Evolutionary conservation across 2,329 filamentous ascomycete species (phyloP), one percentile per base, ranked within the genome.

Genomic region (Xylariaceae sp.): DNA sequence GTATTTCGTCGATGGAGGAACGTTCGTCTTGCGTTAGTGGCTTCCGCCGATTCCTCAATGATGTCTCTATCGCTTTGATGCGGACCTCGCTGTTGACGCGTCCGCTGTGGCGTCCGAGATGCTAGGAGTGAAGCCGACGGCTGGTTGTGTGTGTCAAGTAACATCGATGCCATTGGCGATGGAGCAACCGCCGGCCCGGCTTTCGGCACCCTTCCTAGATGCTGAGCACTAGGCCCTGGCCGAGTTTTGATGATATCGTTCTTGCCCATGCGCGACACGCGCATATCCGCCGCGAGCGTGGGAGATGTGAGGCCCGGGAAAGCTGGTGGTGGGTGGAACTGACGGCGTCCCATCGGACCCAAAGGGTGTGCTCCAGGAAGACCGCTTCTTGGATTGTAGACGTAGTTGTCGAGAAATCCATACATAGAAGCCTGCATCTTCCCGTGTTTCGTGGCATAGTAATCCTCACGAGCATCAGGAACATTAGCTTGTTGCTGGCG

Each of bases 381-480:
- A 2, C 81, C 82, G 6, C 78, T 80, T 61, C 81, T 83, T 3
- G 83, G 81, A 54, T 88, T 87, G 37, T 83, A 79, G 12, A 84
- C 80, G 56, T 98, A 98, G 53, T 95, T 90, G 59, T 96, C 89
- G 44, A 96, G 72, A 62, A 98, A 98, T 2, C 90, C 89, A 56
- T 93, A 90, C 61, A 96, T 93, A 0, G 91, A 97, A 13, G 89
- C 87, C n/a, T 93, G 84, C 88, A 98, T 95, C 68, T 98, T 98
- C 48, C 90, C 88, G 57, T 98, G 90, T 59, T 96, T 96, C 9
- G 89, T 89, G 17, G 88, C 83, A 59, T 93, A 97, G 62, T 97
- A 97, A 53, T 96, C 90, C 44, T 93, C 87, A 9, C 93, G 81
- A 9, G 89, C 76, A 59, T 89, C 85, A n/a, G 73, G 62, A 49